Evolutionary conservation across 176 grass and related monocot genomes (phyloP), one percentile per base, ranked within the genome.

Genomic region (Oropetium thomaeum): DNA sequence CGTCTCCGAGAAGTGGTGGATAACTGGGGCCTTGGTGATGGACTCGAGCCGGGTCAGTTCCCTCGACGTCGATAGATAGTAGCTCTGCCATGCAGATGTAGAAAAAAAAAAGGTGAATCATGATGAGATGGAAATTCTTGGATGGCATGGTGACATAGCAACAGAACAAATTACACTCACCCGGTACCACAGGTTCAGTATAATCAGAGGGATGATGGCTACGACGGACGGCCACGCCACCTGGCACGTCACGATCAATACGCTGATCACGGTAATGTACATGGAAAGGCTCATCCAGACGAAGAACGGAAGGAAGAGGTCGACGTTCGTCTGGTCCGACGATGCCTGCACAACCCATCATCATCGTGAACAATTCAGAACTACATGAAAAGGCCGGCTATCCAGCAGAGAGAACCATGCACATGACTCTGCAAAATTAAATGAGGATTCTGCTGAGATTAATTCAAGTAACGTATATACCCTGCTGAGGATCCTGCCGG

Each of bases 1-100:
- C 31, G 96, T 92, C 84, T 99, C 96, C 4, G 96, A 99, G 81
- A 99, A 99, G 53, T 99, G 91, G 84, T 99, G 96, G 79, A 99
- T 99, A 73, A 99, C 96, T 1, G 96, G 96, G 43, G 96, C 96
- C 79, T 99, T 99, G 30, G 96, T 99, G 78, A 99, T 99, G 0
- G 91, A 90, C 22, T 99, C 96, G 13, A 99, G 96, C 8, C 96
- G 84, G 9, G 96, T 99, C 47, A 99, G 81, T 78, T 99, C 96
- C 82, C 96, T 88, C 23, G 96, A 95, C 52, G 96, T 95, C 10
- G 96, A 47, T 12, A 99, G 52, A 38, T 88, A 99, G 76, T 99
- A 99, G 12, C 79, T 58, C 96, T 99, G 81, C 29, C 35, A 6
- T 16, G 1, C 2, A 28, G 2, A 9, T 17, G 16, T 31, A 28